phyloP scores from a whole-genome alignment of 2,329 filamentous ascomycete genomes.

The Penicillium expansum region DNA sequence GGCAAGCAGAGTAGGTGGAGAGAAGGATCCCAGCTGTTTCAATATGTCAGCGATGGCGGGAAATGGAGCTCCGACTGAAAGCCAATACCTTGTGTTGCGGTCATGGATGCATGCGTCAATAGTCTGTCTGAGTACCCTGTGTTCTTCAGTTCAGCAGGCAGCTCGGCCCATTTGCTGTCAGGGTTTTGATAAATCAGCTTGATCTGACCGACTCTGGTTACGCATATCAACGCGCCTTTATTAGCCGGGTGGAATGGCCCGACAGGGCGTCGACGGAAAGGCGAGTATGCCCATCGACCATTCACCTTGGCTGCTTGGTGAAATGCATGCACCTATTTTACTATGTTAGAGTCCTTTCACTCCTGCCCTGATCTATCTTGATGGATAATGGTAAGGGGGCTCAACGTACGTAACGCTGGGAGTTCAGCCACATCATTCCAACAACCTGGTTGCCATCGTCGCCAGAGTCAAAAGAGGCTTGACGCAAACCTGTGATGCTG shows the following conservation, averaged over 20 bases:
- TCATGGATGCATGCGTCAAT: conserved; percentile 75
- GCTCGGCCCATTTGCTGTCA: conserved; percentile 69
- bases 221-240: conserved; percentile 71
- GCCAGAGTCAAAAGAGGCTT: conserved; percentile 64
- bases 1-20: conserved; percentile 53
- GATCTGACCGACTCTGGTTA: conserved; percentile 71
- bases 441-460: conserved; percentile 76
- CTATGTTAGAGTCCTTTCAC: conserved; percentile 2
- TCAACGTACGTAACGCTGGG: conserved; percentile 50
- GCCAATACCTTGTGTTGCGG: conserved; percentile 66
- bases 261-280: conserved; percentile 61
- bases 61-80: conserved; percentile 11
- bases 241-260: conserved; percentile 66
- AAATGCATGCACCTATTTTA: conserved; percentile 40
- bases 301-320: conserved; percentile 63
- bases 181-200: conserved; percentile 75
- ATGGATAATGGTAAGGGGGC: background rate
- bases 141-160: conserved; percentile 70
- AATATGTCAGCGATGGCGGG: conserved; percentile 9
- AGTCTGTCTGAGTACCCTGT: conserved; percentile 69
- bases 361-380: background rate
- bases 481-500: conserved; percentile 61
- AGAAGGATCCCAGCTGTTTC: conserved; percentile 34
- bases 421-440: conserved; percentile 78
- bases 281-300: conserved; percentile 67